Evolutionary conservation across 208 protist species (phyloP).

Genomic region (Crithidia sp.): DNA sequence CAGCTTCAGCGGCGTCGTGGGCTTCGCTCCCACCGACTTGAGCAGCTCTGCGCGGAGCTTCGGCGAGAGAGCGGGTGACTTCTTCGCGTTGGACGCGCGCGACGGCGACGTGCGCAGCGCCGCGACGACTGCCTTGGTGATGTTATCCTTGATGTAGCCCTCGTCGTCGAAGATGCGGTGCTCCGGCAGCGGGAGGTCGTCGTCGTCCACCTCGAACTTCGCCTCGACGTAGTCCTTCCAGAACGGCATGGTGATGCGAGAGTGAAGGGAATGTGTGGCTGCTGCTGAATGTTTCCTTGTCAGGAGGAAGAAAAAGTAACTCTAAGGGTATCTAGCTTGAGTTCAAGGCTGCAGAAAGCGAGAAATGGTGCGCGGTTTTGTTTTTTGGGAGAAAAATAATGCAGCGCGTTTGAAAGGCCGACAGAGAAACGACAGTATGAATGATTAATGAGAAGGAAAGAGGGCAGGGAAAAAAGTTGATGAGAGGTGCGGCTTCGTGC

Average conservation of each 20-base stretch:
- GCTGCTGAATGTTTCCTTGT: too few relatives aligned
- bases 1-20: constrained; percentile 17
- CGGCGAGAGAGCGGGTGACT: constrained; percentile 20
- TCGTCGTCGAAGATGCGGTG: constrained; percentile 87
- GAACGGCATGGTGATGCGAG: constrained; percentile 54
- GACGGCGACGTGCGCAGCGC: constrained; percentile 16
- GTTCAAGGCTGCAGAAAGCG: too few relatives aligned
- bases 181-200: constrained; percentile 82
- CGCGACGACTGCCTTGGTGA: constrained; percentile 5
- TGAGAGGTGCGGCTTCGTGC: too few relatives aligned
- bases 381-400: too few relatives aligned
- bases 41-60: constrained; percentile 26
- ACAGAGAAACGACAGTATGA: too few relatives aligned
- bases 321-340: too few relatives aligned
- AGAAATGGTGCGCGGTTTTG: too few relatives aligned
- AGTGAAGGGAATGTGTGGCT: neutral
- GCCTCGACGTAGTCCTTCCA: constrained; percentile 76
- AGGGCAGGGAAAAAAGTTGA: too few relatives aligned
- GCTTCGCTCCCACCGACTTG: constrained; percentile 27
- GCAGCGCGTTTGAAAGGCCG: too few relatives aligned
- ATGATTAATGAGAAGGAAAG: too few relatives aligned
- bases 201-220: constrained; percentile 81
- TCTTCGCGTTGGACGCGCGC: constrained; percentile 28
- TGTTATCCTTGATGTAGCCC: constrained; percentile 52
- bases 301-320: too few relatives aligned